A percentile compares a stretch with the other conserved stretches of the same genome.
Conservation (phyloP, 148 eudicot genomes). For the Dysphania ambrosioides region DNA sequence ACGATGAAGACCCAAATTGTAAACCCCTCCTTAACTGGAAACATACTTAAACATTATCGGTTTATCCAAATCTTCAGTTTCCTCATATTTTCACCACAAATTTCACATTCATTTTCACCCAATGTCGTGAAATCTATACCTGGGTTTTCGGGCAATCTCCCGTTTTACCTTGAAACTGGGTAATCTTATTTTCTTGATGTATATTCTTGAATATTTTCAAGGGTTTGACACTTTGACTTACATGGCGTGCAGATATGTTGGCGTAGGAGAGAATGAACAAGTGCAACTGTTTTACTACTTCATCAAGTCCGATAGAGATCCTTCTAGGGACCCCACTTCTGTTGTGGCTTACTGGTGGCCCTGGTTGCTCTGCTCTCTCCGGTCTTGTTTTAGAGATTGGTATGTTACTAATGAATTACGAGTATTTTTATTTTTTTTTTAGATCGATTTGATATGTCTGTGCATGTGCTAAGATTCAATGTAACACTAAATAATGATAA, state of each 20-base stretch:
- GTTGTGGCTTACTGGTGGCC: constrained; percentile 34
- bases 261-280: constrained; percentile 24
- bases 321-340: constrained; percentile 27
- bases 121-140: constrained; percentile 22
- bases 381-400: constrained; percentile 26
- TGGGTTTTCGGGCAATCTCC: constrained; percentile 30
- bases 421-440: too few relatives aligned
- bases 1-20: too few relatives aligned
- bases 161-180: constrained; percentile 21
- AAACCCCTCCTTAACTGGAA: too few relatives aligned
- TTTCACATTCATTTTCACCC: neutral
- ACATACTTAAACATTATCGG: too few relatives aligned
- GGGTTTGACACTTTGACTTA: neutral
- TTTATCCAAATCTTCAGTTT: neutral
- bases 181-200: neutral
- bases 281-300: constrained; percentile 33
- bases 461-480: too few relatives aligned
- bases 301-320: constrained; percentile 25
- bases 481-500: too few relatives aligned
- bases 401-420: neutral
- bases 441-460: too few relatives aligned
- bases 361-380: constrained; percentile 31
- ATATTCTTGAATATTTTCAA: too few relatives aligned
- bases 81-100: neutral
- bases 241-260: constrained; percentile 24